phyloP scores from a whole-genome alignment of 2,329 filamentous ascomycete genomes.

The Calycina herbarum region DNA sequence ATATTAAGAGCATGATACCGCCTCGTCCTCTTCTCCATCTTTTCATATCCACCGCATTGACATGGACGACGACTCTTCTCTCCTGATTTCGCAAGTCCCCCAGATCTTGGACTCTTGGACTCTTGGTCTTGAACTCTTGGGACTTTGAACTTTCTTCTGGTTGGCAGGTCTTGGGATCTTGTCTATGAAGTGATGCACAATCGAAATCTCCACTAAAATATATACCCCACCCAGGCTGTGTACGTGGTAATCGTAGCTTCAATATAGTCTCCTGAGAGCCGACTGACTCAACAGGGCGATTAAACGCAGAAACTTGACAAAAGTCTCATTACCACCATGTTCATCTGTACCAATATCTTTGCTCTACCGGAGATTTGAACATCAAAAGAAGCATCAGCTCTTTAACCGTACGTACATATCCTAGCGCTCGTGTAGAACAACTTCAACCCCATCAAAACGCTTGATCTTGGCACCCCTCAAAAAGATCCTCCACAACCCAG shows the following conservation, averaged over 20 bases:
- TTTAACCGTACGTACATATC: not conserved
- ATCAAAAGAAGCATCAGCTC: not conserved
- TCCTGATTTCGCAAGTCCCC: not conserved
- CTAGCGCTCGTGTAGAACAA: not conserved
- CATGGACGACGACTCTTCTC: not conserved
- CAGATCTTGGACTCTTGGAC: not conserved
- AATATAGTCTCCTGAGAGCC: not conserved
- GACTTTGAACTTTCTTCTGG: not conserved
- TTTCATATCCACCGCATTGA: not conserved
- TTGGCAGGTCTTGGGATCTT: too few species aligned
- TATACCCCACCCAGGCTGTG: not conserved
- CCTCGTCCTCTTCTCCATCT: not conserved
- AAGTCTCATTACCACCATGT: not conserved
- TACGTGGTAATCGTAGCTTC: not conserved
- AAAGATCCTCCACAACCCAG: slow-evolving; percentile 6
- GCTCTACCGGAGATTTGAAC: not conserved
- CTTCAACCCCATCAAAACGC: not conserved
- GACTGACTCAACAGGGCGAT: not conserved
- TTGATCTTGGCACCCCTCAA: slow-evolving; percentile 12
- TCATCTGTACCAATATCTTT: not conserved
- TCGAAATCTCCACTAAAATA: not conserved
- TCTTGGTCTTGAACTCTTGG: not conserved
- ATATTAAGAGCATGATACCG: not conserved
- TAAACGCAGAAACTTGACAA: not conserved
- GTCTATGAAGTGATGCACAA: not conserved